Percentiles rank a stretch among this genome's conserved stretches.
Conservation (phyloP, 2,329 filamentous ascomycete species). For the Apiospora koreana region DNA sequence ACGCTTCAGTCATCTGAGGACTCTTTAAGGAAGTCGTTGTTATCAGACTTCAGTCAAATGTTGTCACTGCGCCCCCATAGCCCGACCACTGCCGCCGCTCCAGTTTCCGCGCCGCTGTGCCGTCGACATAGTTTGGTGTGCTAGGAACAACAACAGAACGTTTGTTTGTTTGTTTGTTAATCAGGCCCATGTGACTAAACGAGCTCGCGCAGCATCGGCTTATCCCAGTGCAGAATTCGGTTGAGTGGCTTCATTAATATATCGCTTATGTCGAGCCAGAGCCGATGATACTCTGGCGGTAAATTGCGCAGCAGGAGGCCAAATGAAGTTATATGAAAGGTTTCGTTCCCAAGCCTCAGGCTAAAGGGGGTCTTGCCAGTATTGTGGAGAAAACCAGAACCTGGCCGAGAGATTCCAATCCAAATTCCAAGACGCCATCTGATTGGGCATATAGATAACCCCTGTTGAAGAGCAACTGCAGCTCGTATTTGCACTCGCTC, state of each 20-base stretch:
- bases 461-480: background rate
- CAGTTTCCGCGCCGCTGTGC: background rate
- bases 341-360: conserved; percentile 5
- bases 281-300: background rate
- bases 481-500: no score
- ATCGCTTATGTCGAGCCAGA: background rate
- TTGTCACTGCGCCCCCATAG: background rate
- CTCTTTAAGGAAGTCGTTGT: background rate
- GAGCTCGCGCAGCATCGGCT: background rate
- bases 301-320: background rate
- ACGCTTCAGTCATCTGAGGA: no score
- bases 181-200: background rate
- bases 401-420: background rate
- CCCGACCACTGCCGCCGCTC: background rate
- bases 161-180: rapidly evolving
- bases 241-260: background rate
- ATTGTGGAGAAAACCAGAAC: background rate
- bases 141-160: background rate
- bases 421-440: background rate
- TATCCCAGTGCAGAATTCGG: background rate
- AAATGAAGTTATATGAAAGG: conserved; percentile 13
- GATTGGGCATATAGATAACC: background rate
- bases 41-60: background rate
- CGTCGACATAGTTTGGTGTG: no score
- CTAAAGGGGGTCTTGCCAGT: background rate